Evolutionary conservation across 805 yeast species (phyloP).

Genomic region (Wickerhamomyces sydowiorum): DNA sequence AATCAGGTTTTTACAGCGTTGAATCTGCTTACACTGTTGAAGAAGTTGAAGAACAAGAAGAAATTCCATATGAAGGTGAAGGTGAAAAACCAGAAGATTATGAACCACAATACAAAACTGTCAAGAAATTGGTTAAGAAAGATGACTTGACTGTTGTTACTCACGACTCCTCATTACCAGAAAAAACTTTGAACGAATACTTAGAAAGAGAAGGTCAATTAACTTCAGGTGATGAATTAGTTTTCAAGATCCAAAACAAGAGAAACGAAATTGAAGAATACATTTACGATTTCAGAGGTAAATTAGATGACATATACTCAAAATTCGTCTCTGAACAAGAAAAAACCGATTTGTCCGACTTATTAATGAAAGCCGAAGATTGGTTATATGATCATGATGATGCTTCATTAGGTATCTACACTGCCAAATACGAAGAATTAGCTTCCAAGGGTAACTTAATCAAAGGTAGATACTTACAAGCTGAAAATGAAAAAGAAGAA

Average conservation of each 20-base stretch:
- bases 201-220: slow-evolving; percentile 82
- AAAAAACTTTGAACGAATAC: slow-evolving; percentile 46
- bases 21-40: slow-evolving; percentile 94
- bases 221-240: slow-evolving; percentile 89
- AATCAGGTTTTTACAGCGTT: slow-evolving; percentile 89
- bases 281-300: slow-evolving; percentile 95
- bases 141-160: slow-evolving; percentile 63
- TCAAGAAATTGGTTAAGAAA: slow-evolving; percentile 91
- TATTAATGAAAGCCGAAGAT: slow-evolving; percentile 85
- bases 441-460: slow-evolving; percentile 92
- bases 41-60: slow-evolving; percentile 86
- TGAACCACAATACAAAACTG: slow-evolving; percentile 83
- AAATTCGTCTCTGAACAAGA: slow-evolving; percentile 88
- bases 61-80: slow-evolving; percentile 61
- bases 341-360: slow-evolving; percentile 67
- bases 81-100: slow-evolving; percentile 75
- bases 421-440: slow-evolving; percentile 96
- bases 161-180: slow-evolving; percentile 57
- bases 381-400: slow-evolving; percentile 99
- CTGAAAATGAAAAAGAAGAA: slow-evolving; percentile 93
- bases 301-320: slow-evolving; percentile 86
- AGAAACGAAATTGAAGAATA: slow-evolving; percentile 98
- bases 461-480: slow-evolving; percentile 89
- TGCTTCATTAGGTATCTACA: slow-evolving; percentile 91
- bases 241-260: slow-evolving; percentile 97